Conservation (phyloP, 2,329 filamentous ascomycete species). For the Shiraia bambusicola region DNA sequence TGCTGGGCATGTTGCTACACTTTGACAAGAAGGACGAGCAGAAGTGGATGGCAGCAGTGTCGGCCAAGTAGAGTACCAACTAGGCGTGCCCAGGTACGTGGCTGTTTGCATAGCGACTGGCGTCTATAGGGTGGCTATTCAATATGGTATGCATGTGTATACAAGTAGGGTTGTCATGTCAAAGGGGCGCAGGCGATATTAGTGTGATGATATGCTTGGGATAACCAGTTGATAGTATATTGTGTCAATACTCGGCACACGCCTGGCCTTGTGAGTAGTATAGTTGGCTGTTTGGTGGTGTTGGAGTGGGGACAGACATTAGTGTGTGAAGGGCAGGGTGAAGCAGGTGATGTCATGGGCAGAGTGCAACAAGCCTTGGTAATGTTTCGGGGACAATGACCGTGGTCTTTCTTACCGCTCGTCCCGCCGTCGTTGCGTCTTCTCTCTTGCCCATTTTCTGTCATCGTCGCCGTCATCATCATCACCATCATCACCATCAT, state of each 20-base stretch:
- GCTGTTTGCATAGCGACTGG: constrained; percentile 16
- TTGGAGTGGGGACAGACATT: too few relatives aligned
- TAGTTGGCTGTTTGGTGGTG: too few relatives aligned
- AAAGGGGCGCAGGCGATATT: too few relatives aligned
- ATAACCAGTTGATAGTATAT: too few relatives aligned
- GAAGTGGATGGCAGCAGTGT: constrained; percentile 79
- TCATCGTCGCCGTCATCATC: not conserved
- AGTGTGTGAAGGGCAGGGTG: too few relatives aligned
- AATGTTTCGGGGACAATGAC: not conserved
- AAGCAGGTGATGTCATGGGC: constrained; percentile 2
- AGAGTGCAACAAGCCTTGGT: constrained; percentile 1
- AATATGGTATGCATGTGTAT: constrained; percentile 6
- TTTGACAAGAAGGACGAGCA: constrained; percentile 82
- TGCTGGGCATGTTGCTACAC: constrained; percentile 72
- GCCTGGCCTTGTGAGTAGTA: too few relatives aligned
- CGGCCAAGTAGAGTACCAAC: constrained; percentile 48
- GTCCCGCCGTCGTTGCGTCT: constrained; percentile 2
- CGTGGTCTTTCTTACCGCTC: constrained; percentile 10
- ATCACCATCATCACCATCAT: too few relatives aligned
- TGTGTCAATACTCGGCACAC: too few relatives aligned
- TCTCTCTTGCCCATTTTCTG: not conserved
- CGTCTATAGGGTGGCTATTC: constrained; percentile 4
- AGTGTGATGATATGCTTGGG: too few relatives aligned
- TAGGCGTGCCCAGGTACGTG: not conserved
- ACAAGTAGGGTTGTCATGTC: too few relatives aligned